phyloP scores from a whole-genome alignment of 2,329 filamentous ascomycete species.

The Ceratocystis cubensis region DNA sequence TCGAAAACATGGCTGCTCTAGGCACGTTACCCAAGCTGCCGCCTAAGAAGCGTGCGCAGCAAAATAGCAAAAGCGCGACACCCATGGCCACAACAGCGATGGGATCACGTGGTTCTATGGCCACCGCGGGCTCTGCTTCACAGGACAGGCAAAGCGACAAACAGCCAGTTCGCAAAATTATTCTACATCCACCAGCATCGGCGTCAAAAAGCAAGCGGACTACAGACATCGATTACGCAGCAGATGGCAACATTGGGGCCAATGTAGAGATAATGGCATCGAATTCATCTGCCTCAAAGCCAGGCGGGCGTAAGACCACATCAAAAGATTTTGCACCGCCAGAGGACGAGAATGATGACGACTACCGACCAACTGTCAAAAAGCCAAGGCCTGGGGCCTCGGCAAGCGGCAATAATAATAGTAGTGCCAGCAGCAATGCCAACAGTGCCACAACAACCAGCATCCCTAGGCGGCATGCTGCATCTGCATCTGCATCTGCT shows the following conservation, averaged over 20 bases:
- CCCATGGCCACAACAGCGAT: not conserved
- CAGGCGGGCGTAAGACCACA: slow-evolving; percentile 8
- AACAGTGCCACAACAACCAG: slow-evolving; percentile 21
- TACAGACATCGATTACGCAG: not conserved
- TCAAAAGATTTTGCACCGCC: slow-evolving; percentile 6
- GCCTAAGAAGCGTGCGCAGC: slow-evolving; percentile 15
- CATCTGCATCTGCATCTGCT: slow-evolving; percentile 12
- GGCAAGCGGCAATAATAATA: slow-evolving; percentile 13
- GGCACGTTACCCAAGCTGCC: slow-evolving; percentile 55
- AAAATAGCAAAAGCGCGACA: not conserved
- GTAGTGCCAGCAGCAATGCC: slow-evolving; percentile 21
- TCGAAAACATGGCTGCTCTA: slow-evolving; percentile 73
- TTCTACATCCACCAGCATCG: slow-evolving; percentile 33
- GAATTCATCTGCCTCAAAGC: slow-evolving; percentile 2
- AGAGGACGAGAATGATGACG: slow-evolving; percentile 13
- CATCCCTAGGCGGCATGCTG: slow-evolving; percentile 2
- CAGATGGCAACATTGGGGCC: slow-evolving; percentile 18
- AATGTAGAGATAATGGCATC: slow-evolving; percentile 23
- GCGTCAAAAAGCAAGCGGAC: slow-evolving; percentile 23
- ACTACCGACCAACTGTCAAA: slow-evolving; percentile 16
- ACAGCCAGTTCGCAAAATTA: slow-evolving; percentile 32
- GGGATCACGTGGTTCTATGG: not conserved
- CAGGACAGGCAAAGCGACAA: slow-evolving; percentile 23
- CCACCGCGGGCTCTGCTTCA: slow-evolving; percentile 25
- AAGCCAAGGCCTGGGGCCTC: slow-evolving; percentile 7